Conservation (phyloP, 495 filamentous ascomycete genomes). For the Penicillium macrosclerotiorum region DNA sequence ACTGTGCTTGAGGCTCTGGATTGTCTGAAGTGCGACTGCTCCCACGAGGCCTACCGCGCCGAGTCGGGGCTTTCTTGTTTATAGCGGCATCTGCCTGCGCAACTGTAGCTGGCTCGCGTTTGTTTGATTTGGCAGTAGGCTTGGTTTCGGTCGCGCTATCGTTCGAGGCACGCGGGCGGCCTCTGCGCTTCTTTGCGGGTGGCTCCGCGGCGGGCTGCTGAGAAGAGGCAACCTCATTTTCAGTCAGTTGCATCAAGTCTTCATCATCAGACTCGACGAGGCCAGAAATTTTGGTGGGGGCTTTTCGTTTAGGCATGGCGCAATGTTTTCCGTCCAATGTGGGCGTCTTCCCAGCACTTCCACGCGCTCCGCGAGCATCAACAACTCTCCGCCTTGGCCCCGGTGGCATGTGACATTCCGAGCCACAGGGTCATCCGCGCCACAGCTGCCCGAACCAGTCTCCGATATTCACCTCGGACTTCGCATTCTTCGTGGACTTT, state of each 20-base stretch:
- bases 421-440: conserved; percentile 23
- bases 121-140: conserved; percentile 14
- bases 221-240: conserved; percentile 20
- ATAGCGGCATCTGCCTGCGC: conserved; percentile 34
- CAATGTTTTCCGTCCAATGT: conserved; percentile 6
- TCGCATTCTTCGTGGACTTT: background rate
- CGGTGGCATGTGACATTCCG: conserved; percentile 36
- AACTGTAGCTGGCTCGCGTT: conserved; percentile 14
- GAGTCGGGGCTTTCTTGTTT: conserved; percentile 28
- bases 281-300: conserved; percentile 55
- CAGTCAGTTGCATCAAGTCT: conserved; percentile 42
- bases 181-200: conserved; percentile 41
- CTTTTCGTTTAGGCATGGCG: conserved; percentile 55
- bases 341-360: background rate
- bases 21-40: conserved; percentile 31
- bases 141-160: conserved; percentile 25
- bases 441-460: conserved; percentile 30
- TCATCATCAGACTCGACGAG: conserved; percentile 69
- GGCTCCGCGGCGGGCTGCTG: conserved; percentile 33
- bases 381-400: conserved; percentile 23
- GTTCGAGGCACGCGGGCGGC: conserved; percentile 34
- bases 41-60: conserved; percentile 42
- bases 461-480: conserved; percentile 16
- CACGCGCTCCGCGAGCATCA: conserved; percentile 12
- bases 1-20: conserved; percentile 13